Base-by-base conservation (phyloP, 495 filamentous ascomycete genomes). In the Oidiodendron maius region DNA sequence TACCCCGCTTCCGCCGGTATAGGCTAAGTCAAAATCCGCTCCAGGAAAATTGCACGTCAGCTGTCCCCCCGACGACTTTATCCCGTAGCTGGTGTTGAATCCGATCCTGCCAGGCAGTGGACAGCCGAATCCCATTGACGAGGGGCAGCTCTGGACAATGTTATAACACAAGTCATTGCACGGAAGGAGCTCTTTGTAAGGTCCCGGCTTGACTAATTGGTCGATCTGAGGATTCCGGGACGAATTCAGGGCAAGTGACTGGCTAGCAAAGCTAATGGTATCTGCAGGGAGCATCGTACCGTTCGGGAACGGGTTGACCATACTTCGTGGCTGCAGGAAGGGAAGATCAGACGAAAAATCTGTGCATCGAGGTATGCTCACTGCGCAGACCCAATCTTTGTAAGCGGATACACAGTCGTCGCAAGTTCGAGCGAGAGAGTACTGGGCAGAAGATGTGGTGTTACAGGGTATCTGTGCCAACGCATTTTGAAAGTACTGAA, bases 381-480 rank as follows among this genome's bases (percentile, higher is more conserved):
- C 91, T 40, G 87, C 80, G 70, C 93, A 99, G 34, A 99, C 81
- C 93, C 93, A 99, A 53, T 81, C 66, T 61, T 87, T 95, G 71
- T 99, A 99, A 4, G 88, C 87, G 2, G 53, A 50, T 6, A 72
- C 80, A 65, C 93, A 99, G 67, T 90, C 77, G 20, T 56, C 57
- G 70, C 93, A 99, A 58, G 63, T 75, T 20, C 80, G 75, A 0
- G 79, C 84, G 25, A 96, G 79, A 1, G 90, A 96, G 69, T 91
- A 99, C 54, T 81, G 78, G 42, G 72, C 68, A 9, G 60, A 69
- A 18, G 76, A 66, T 3, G 76, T 71, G 20, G 89, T 84, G 53
- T 91, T 76, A 74, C 93, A 99, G 34, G 87, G 82, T 44, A 91
- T 74, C 64, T 95, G 91, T 49, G 83, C 76, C 15, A 99, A 71